Conservation (phyloP, 805 yeast species). For the Zygotorulaspora chibaensis region DNA sequence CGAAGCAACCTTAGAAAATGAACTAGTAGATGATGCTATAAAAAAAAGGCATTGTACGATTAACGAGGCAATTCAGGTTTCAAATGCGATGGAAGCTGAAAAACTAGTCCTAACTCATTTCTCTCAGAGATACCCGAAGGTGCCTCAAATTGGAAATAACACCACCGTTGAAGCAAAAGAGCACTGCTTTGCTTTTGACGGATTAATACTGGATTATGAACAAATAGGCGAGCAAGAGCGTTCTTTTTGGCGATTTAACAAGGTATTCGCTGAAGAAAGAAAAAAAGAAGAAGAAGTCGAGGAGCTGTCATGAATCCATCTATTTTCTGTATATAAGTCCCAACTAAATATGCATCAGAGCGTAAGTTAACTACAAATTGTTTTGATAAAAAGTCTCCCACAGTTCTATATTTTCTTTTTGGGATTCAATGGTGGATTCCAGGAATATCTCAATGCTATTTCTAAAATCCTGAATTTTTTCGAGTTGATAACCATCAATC, state of each 20-base stretch:
- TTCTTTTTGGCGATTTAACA: conserved; percentile 28
- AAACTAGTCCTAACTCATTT: conserved; percentile 83
- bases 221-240: conserved; percentile 40
- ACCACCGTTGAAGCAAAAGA: conserved; percentile 29
- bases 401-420: conserved; percentile 83
- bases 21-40: conserved; percentile 68
- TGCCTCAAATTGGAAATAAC: conserved; percentile 39
- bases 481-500: conserved; percentile 61
- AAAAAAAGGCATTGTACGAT: conserved; percentile 84
- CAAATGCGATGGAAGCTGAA: conserved; percentile 65
- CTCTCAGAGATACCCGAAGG: conserved; percentile 77
- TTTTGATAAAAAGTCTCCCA: conserved; percentile 83
- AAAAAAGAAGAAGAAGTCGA: conserved; percentile 23
- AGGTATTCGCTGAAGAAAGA: conserved; percentile 33
- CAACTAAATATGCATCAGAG: conserved; percentile 5
- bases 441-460: conserved; percentile 85
- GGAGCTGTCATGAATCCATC: background rate
- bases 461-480: conserved; percentile 77
- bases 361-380: conserved; percentile 21
- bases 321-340: background rate
- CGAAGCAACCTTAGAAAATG: conserved; percentile 89
- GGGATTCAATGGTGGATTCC: conserved; percentile 87
- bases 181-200: conserved; percentile 59
- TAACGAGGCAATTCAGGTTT: conserved; percentile 74
- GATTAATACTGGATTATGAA: conserved; percentile 49